phyloP scores from a whole-genome alignment of 169 alveolate species.

The Theileria luwenshuni region DNA sequence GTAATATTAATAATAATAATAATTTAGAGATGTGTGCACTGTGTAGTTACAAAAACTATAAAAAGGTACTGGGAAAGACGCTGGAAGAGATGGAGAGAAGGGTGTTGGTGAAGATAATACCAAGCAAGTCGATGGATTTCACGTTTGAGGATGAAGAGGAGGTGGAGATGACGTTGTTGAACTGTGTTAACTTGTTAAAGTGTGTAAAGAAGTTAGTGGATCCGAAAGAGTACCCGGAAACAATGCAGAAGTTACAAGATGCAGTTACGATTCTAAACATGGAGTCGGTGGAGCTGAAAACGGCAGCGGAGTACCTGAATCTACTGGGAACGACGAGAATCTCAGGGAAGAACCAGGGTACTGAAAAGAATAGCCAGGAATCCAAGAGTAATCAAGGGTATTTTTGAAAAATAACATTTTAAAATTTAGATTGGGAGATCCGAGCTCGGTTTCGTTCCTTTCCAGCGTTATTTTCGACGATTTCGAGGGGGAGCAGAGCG shows the following conservation, averaged over 20 bases:
- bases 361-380: slow-evolving; percentile 4
- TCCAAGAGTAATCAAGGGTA: slow-evolving; percentile 9
- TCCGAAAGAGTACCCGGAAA: slow-evolving; percentile 21
- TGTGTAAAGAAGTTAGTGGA: slow-evolving; percentile 35
- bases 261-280: slow-evolving; percentile 27
- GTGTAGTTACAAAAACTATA: slow-evolving; percentile 46
- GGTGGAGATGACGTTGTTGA: slow-evolving; percentile 22
- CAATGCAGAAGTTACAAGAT: slow-evolving; percentile 32
- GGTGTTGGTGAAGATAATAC: slow-evolving; percentile 32
- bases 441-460: background rate
- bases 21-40: slow-evolving; percentile 42
- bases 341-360: slow-evolving; percentile 8
- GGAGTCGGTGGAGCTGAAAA: slow-evolving; percentile 32
- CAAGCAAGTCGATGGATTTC: slow-evolving; percentile 26
- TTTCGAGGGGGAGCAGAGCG: slow-evolving; percentile 15
- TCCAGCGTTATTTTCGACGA: slow-evolving; percentile 12
- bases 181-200: slow-evolving; percentile 45
- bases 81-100: slow-evolving; percentile 32
- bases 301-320: slow-evolving; percentile 28
- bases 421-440: background rate
- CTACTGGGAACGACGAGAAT: slow-evolving; percentile 28
- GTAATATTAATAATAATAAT: background rate
- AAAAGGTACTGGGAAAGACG: slow-evolving; percentile 22
- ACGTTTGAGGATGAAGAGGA: slow-evolving; percentile 18
- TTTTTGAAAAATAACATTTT: background rate